phyloP scores from a whole-genome alignment of 257 asterid genomes.

The Cruciata laevipes region DNA sequence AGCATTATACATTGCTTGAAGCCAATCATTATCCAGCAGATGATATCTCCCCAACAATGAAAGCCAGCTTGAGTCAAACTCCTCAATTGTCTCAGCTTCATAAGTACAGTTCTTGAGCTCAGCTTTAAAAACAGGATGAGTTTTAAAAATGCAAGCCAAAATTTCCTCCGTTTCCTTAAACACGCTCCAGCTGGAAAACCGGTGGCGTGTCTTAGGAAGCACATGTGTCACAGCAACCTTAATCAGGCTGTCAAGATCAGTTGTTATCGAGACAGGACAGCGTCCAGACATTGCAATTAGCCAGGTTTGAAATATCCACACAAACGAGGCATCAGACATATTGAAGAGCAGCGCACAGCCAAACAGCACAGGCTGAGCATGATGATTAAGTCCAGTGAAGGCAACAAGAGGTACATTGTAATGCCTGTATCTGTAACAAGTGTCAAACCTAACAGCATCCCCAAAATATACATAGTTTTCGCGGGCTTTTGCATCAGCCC shows the following conservation, averaged over 20 bases:
- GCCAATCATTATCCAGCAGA: constrained; percentile 66
- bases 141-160: constrained; percentile 37
- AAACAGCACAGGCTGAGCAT: constrained; percentile 70
- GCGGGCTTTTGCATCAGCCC: constrained; percentile 54
- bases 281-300: constrained; percentile 59
- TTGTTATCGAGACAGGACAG: constrained; percentile 60
- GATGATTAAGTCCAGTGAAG: constrained; percentile 82
- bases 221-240: constrained; percentile 60
- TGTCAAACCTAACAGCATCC: constrained; percentile 65
- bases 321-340: constrained; percentile 45
- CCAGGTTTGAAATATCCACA: constrained; percentile 80
- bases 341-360: constrained; percentile 71
- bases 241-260: constrained; percentile 44
- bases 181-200: constrained; percentile 67
- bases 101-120: constrained; percentile 62
- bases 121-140: constrained; percentile 44
- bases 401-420: constrained; percentile 51
- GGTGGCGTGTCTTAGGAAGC: constrained; percentile 51
- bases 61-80: constrained; percentile 73
- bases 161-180: constrained; percentile 64
- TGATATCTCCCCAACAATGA: constrained; percentile 37
- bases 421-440: constrained; percentile 37
- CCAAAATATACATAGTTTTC: constrained; percentile 57
- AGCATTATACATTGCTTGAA: constrained; percentile 49
- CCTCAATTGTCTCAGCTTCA: constrained; percentile 54